Conservation (phyloP, 2,329 filamentous ascomycete genomes). For the Xylariaceae sp. region DNA sequence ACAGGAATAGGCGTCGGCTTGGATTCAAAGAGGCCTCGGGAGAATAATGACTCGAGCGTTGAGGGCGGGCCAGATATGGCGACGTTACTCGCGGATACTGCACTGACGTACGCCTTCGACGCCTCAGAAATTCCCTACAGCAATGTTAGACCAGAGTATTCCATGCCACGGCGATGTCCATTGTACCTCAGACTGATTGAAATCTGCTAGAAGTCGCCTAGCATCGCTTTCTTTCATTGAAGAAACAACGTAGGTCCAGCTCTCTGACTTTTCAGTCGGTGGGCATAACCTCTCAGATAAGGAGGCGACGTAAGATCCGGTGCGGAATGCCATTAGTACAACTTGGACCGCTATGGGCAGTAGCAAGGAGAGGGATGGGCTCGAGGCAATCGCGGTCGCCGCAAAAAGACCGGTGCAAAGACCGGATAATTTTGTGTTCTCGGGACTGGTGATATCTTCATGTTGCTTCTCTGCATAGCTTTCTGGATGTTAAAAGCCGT, state of each 20-base stretch:
- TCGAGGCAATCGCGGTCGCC: slow-evolving; percentile 62
- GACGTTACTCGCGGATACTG: slow-evolving; percentile 45
- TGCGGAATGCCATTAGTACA: slow-evolving; percentile 63
- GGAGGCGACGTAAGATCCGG: slow-evolving; percentile 52
- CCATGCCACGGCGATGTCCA: slow-evolving; percentile 1
- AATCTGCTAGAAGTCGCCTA: slow-evolving; percentile 49
- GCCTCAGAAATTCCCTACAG: slow-evolving; percentile 42
- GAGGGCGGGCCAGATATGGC: slow-evolving; percentile 53
- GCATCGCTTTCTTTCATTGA: slow-evolving; percentile 50
- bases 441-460: slow-evolving; percentile 46
- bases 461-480: slow-evolving; percentile 53
- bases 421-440: slow-evolving; percentile 55
- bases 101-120: slow-evolving; percentile 51
- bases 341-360: slow-evolving; percentile 60
- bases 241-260: slow-evolving; percentile 66
- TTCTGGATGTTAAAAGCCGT: slow-evolving; percentile 30
- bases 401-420: slow-evolving; percentile 67
- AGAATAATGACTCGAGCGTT: slow-evolving; percentile 43
- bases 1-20: slow-evolving; percentile 49
- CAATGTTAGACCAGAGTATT: slow-evolving; percentile 3
- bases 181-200: slow-evolving; percentile 52
- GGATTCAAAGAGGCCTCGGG: slow-evolving; percentile 38
- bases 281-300: slow-evolving; percentile 45
- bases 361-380: slow-evolving; percentile 58
- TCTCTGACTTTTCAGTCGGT: slow-evolving; percentile 44